Percentiles rank a stretch among this genome's conserved stretches.
These are phyloP conservation scores for Chenopodium quinoa DNA, from an alignment of 148 eudicot species.

Conservation along the genomic window DNA sequence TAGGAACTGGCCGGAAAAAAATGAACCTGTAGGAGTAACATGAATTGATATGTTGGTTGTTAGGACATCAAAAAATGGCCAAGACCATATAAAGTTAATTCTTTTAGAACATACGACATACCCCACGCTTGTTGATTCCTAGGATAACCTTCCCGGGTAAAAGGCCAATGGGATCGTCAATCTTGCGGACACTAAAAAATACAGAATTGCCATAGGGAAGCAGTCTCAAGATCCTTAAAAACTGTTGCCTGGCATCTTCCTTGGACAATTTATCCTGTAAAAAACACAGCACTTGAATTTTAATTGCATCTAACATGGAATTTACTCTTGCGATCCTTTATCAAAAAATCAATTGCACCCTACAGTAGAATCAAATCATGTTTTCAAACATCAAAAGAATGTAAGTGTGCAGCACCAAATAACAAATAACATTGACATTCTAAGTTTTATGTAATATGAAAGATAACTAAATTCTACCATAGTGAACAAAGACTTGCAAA, in stretches of 20 bases:
- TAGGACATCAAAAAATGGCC: background rate
- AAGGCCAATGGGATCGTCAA: conserved; percentile 99
- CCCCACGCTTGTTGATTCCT: conserved; percentile 99
- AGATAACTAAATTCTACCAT: background rate
- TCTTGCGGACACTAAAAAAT: conserved; percentile 95
- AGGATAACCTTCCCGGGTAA: conserved; percentile 85
- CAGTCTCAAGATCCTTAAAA: conserved; percentile 74
- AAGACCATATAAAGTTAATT: background rate
- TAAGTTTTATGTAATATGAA: background rate
- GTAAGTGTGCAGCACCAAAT: background rate
- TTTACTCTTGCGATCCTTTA: background rate
- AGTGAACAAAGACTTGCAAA: no score
- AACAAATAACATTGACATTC: background rate
- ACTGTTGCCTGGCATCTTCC: conserved; percentile 98
- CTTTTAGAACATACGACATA: conserved; percentile 10
- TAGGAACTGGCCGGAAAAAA: conserved; percentile 98
- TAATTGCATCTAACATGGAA: background rate
- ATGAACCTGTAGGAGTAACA: conserved; percentile 57
- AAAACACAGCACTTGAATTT: background rate
- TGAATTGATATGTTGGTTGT: conserved; percentile 6
- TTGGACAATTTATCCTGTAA: conserved; percentile 81
- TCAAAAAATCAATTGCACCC: background rate
- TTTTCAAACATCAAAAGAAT: background rate
- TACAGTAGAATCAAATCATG: background rate
- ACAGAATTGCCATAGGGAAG: conserved; percentile 97